Base-by-base conservation (phyloP, 768 basidiomycete genomes). In the Podaxis carcinomalis region DNA sequence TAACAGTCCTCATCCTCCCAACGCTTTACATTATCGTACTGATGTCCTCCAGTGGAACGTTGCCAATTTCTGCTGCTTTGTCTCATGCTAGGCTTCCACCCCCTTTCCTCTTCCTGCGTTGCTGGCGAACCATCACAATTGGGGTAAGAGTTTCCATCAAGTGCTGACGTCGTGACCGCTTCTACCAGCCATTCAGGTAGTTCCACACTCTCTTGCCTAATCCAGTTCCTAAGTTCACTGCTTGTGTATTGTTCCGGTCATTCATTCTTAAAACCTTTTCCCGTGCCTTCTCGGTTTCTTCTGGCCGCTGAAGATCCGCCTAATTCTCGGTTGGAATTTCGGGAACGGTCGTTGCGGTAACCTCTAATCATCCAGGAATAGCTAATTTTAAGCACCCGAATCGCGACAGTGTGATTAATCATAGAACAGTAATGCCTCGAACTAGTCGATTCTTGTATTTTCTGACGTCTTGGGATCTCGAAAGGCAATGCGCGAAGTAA, bases 401-500 rank as follows among this genome's bases (percentile, higher is more conserved):
- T 32, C 2, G 32, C 32, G 32, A 9, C 13, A 42, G 40, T 13
- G 13, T 13, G 40, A 1, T 25, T 56, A 78, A 62, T 84, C 80
- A 67, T 87, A 84, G 68, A 86, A 88, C 11, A 86, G 84, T 35
- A 88, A 74, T 7, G 84, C 80, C 85, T 70, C 32, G 87, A 64
- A 70, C 87, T 85, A 57, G 87, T 86, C 0, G 84, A 86, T 68
- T 87, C 78, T 49, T 0, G 82, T 74, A 50, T 74, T 81, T 44
- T 72, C 66, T 2, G 83, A 83, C 3, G 81, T 84, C 1, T 73
- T 73, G 1, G 82, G 79, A 61, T 88, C 85, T 39, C 74, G 62
- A 68, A 87, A 88, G 2, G 77, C 84, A 9, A 82, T 83, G 66
- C 87, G 87, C 4, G 86, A 85, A 0, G 85, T 83, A 56, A 87